Evolutionary conservation across 2,329 filamentous ascomycete genomes (phyloP).

Genomic region (Beauveria medogensis): DNA sequence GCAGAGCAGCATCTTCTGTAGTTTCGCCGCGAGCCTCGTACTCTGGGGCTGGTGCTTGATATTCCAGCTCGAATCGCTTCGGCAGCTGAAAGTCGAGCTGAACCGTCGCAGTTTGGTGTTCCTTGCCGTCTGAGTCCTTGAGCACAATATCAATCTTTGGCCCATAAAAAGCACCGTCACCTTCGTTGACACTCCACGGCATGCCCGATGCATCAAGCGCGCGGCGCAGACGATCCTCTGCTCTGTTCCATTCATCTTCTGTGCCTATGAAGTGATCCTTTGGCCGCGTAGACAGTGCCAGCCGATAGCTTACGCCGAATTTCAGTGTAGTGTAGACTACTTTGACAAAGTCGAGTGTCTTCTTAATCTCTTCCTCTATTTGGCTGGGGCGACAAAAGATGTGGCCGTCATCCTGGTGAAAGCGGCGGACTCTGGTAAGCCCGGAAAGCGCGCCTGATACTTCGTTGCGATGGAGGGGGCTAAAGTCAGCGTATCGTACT

Average conservation of each 20-base stretch:
- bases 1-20: constrained; percentile 38
- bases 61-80: constrained; percentile 70
- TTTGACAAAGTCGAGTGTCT: constrained; percentile 66
- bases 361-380: constrained; percentile 64
- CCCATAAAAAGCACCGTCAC: constrained; percentile 84
- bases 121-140: constrained; percentile 71
- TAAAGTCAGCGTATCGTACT: constrained; percentile 80
- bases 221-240: constrained; percentile 31
- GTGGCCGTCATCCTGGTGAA: constrained; percentile 86
- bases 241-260: constrained; percentile 51
- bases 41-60: constrained; percentile 60
- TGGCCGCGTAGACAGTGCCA: constrained; percentile 73
- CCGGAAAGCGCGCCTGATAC: constrained; percentile 73
- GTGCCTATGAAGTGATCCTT: constrained; percentile 70
- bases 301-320: constrained; percentile 59
- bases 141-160: constrained; percentile 87
- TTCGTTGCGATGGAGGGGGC: constrained; percentile 79
- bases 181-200: constrained; percentile 66
- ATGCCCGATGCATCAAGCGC: constrained; percentile 58
- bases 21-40: constrained; percentile 46
- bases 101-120: constrained; percentile 82
- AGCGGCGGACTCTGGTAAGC: constrained; percentile 74
- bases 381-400: constrained; percentile 79
- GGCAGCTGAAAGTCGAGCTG: constrained; percentile 88
- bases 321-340: constrained; percentile 63